phyloP scores from a whole-genome alignment of 495 filamentous ascomycete genomes.

The Rusavskia elegans region DNA sequence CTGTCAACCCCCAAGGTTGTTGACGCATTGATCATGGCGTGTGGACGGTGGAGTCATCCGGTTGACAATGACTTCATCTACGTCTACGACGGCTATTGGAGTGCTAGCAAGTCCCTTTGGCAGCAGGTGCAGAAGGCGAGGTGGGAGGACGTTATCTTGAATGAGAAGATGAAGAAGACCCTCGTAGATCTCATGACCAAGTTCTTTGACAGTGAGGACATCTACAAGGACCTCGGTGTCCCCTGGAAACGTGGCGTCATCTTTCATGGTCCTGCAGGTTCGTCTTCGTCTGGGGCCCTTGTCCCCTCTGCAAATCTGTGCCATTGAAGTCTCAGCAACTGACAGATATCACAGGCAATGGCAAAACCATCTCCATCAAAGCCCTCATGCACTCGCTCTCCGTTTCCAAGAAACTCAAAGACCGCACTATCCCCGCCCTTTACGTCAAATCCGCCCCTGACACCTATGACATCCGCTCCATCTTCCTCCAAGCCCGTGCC shows the following conservation, averaged over 20 bases:
- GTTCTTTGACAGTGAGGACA: conserved; percentile 39
- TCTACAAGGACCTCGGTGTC: conserved; percentile 40
- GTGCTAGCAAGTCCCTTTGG: conserved; percentile 42
- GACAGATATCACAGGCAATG: conserved; percentile 35
- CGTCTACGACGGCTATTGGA: conserved; percentile 49
- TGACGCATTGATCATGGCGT: conserved; percentile 27
- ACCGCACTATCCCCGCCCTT: conserved; percentile 24
- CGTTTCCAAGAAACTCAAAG: conserved; percentile 13
- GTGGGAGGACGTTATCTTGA: conserved; percentile 54
- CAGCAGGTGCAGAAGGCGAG: conserved; percentile 33
- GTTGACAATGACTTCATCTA: conserved; percentile 38
- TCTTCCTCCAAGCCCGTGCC: conserved; percentile 36
- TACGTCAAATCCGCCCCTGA: conserved; percentile 32
- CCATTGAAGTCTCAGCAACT: background rate
- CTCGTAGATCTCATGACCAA: conserved; percentile 40
- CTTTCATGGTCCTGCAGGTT: conserved; percentile 1
- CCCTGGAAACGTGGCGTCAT: conserved; percentile 37
- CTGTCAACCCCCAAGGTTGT: background rate
- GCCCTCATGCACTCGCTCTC: conserved; percentile 45
- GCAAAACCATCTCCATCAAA: conserved; percentile 54
- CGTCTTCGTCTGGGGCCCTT: background rate
- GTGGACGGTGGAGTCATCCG: conserved; percentile 29
- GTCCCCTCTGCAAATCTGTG: too few species aligned
- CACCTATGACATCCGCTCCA: conserved; percentile 19
- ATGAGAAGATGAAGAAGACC: conserved; percentile 40